Base-by-base conservation (phyloP, 1,284 basidiomycete species). In the Omphalotus olearius region DNA sequence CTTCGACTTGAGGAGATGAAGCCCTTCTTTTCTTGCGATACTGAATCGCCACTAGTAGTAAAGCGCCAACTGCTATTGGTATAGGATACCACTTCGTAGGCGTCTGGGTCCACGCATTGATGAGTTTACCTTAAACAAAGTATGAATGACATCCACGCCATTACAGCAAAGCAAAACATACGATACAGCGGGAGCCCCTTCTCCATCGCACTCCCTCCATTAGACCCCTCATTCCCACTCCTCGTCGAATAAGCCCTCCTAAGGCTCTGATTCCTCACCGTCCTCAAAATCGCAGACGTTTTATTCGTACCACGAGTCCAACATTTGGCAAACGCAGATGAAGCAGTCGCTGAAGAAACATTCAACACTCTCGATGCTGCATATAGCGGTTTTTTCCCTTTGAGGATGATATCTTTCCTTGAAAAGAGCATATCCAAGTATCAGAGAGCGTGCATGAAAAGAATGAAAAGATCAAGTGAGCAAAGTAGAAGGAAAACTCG, bases 1-100 rank as follows among this genome's bases (percentile, higher is more conserved):
- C 82, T 47, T 86, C 88, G 9, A 93, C 82, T 49, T 86, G 78
- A 38, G 88, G 84, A 60, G 85, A 75, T 52, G 71, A 64, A 20
- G 71, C 67, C 51, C 71, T 69, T 53, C 68, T 69, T 30, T 71
- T 66, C 62, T 84, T 85, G 42, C 86, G 77, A 60, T 87, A 93
- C 65, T 94, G 89, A 20, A 97, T 76, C 44, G 82, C 83, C 54
- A 94, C 82, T 41, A 97, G 84, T 20, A 96, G 78, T 25, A 95
- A 78, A 1, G 91, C 93, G 37, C 94, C 94, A 30, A 97, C 85
- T 13, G 92, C 91, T 54, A 98, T 73, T 13, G 96, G 96, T 41
- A 99, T 82, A 7, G 96, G 95, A 60, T 94, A 95, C 96, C 96
- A 99, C 68, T 85, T 91, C 47, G 90, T 93, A 1, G 91, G 93